Percentiles rank a stretch among this genome's conserved stretches.
These are phyloP conservation scores for Plasmodium knowlesi DNA, from an alignment of 169 alveolate species.

Conservation along the genomic window DNA sequence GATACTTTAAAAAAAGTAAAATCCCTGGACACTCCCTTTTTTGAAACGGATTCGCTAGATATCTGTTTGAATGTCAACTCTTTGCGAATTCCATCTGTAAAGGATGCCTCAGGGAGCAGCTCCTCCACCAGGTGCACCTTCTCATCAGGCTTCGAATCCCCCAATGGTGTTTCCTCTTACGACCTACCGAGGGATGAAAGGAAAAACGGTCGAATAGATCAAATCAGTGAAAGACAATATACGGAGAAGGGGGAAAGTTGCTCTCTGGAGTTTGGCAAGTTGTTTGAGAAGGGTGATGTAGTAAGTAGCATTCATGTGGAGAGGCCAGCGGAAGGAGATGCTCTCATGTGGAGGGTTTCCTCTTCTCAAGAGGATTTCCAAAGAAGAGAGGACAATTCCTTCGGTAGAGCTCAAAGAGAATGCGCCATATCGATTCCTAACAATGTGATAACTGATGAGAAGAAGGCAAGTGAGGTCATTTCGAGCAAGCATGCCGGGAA, in stretches of 20 bases:
- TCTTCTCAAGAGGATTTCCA: not conserved
- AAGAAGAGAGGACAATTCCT: not conserved
- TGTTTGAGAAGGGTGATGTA: not conserved
- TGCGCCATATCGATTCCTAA: not conserved
- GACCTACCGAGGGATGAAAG: not conserved
- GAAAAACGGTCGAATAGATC: not conserved
- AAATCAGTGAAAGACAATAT: not conserved
- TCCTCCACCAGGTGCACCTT: not conserved
- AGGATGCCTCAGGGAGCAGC: not conserved
- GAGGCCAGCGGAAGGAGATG: not conserved
- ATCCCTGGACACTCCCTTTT: not conserved
- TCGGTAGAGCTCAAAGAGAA: not conserved
- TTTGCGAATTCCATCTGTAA: not conserved
- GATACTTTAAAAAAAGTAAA: not conserved
- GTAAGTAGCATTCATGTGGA: not conserved
- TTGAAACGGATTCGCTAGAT: not conserved
- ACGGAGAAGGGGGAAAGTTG: not conserved
- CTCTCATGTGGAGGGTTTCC: not conserved
- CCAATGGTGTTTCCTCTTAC: not conserved
- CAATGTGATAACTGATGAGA: not conserved
- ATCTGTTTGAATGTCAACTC: not conserved
- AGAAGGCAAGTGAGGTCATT: not conserved
- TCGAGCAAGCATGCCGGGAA: not conserved
- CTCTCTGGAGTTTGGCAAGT: not conserved
- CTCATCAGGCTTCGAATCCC: not conserved